phyloP scores from a whole-genome alignment of 2,329 filamentous ascomycete genomes.

The Exophiala mesophila region DNA sequence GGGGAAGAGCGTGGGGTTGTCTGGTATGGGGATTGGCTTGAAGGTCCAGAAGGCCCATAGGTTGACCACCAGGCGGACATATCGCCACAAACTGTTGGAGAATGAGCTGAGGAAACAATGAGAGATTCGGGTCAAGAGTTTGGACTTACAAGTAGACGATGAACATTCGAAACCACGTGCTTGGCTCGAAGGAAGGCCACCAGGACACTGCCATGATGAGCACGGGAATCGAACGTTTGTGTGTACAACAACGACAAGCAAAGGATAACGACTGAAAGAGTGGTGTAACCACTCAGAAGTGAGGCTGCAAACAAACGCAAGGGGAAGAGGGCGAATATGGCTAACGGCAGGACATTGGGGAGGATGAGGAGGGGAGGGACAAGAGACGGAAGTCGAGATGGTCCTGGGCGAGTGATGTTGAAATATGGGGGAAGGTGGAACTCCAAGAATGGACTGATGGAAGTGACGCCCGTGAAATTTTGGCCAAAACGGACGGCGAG shows the following conservation, averaged over 20 bases:
- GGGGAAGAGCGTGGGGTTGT: slow-evolving; percentile 71
- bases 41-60: slow-evolving; percentile 81
- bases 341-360: slow-evolving; percentile 19
- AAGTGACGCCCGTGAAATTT: neutral
- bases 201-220: neutral
- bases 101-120: neutral
- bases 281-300: slow-evolving; percentile 22
- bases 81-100: slow-evolving; percentile 71
- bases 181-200: slow-evolving; percentile 11
- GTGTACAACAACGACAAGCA: too few species aligned
- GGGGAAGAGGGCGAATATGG: slow-evolving; percentile 17
- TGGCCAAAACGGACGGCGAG: neutral
- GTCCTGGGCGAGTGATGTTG: slow-evolving; percentile 21
- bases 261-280: slow-evolving; percentile 27
- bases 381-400: slow-evolving; percentile 17
- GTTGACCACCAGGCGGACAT: slow-evolving; percentile 79
- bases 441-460: neutral
- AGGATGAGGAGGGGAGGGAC: slow-evolving; percentile 21
- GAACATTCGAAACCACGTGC: slow-evolving; percentile 29
- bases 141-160: slow-evolving; percentile 38
- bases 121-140: neutral
- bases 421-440: slow-evolving; percentile 22
- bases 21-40: slow-evolving; percentile 75
- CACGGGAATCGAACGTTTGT: too few species aligned
- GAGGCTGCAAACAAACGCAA: slow-evolving; percentile 10